Base-by-base conservation (phyloP, 139 green algal genomes). In the Klebsormidium nitens region DNA sequence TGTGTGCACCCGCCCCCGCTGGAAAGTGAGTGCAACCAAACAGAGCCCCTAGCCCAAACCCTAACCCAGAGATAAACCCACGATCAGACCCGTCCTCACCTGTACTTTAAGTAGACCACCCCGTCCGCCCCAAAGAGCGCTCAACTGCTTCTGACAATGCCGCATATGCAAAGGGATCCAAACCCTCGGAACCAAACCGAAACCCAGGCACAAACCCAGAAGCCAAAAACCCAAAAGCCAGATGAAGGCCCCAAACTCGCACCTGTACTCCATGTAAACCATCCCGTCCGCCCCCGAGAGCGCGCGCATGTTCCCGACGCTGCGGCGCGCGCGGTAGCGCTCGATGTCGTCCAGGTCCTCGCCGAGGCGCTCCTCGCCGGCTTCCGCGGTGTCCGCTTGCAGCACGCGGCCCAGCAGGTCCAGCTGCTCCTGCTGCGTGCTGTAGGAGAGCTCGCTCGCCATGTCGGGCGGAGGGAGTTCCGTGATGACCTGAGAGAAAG, bases 341-440 rank as follows among this genome's bases (percentile, higher is more conserved):
- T 6, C 36, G 32, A 85, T 64, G 40, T 80, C 76, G 59, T 84
- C 82, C n/a, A 48, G 11, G 47, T 75, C 74, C 38, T 88, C 87
- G 5, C 37, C 59, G 35, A 88, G 48, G 6, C 64, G 47, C 81
- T 96, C 90, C 55, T 86, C 71, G 1, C 69, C 85, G 35, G 80
- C 70, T 36, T 91, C 90, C 38, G 87, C 84, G 47, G 91, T 83
- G 28, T 79, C 84, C 1, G 84, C 84, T 5, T 66, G 64, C 67
- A 96, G 81, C 23, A 92, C 82, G 55, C 79, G 61, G 8, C 80
- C 82, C 34, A 95, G 83, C 44, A 94, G 67, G 59, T 95, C 83
- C 19, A 93, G 66, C 75, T 95, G 89, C 36, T 88, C 77, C 28
- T 87, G 72, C 42, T 55, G 26, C 5, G 42, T 84, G 28, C 29